phyloP scores from a whole-genome alignment of 139 green algal species.

The Raphidocelis subcapitata region DNA sequence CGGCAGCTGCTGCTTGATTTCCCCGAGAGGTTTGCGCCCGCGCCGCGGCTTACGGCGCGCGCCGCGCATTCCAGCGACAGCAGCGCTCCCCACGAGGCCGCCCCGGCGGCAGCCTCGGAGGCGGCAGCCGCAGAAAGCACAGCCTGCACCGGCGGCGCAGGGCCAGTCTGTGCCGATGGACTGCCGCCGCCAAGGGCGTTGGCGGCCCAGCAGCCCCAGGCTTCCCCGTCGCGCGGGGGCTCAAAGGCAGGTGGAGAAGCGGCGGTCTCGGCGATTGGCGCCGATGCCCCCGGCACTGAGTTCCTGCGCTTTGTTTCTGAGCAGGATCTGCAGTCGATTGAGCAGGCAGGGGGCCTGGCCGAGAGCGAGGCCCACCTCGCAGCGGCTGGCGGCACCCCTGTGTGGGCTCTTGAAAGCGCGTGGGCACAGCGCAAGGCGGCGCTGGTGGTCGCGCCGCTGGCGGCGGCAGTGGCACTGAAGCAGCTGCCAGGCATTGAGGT shows the following conservation, averaged over 20 bases:
- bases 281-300: not conserved
- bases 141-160: not conserved
- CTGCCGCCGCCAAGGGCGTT: constrained; percentile 1
- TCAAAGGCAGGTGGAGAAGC: too few relatives aligned
- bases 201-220: too few relatives aligned
- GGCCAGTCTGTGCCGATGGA: not conserved
- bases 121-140: not conserved
- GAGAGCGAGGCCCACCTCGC: constrained; percentile 20
- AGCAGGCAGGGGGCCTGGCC: constrained; percentile 8
- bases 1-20: constrained; percentile 37
- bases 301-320: constrained; percentile 24
- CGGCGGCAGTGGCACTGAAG: constrained; percentile 38
- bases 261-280: not conserved
- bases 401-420: constrained; percentile 22
- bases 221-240: too few relatives aligned
- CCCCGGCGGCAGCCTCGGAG: not conserved
- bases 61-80: not conserved
- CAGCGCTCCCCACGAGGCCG: not conserved
- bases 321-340: constrained; percentile 10
- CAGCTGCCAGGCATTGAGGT: constrained; percentile 20
- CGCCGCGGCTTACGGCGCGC: constrained; percentile 30
- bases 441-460: constrained; percentile 45
- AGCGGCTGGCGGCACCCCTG: constrained; percentile 24
- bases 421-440: constrained; percentile 34
- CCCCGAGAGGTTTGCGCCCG: constrained; percentile 26